Evolutionary conservation across 1,284 basidiomycete species (phyloP), one percentile per base, ranked within the genome.

Genomic region (Apiotrichum mycotoxinovorans): DNA sequence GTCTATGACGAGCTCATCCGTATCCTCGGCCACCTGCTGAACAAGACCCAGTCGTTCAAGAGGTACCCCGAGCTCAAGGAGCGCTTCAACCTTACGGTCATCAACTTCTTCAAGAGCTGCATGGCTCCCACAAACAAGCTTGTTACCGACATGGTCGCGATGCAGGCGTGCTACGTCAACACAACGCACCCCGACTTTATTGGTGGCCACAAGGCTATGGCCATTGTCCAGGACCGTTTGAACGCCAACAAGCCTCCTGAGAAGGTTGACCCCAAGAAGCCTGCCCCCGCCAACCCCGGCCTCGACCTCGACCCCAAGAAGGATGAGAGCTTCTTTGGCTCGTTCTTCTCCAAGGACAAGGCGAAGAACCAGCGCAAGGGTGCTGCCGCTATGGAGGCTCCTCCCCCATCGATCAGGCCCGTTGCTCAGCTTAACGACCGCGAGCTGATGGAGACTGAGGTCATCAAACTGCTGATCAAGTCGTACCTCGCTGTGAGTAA

Each of bases 131-230:
- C 95, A 40, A 93, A 87, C 63, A 98, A 97, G 78, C 84, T 98
- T 44, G 95, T 98, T 10, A 76, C 84, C 17, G 95, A 98, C 71
- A 84, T 98, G 80, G 92, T 98, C 47, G 78, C 88, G 44, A 95
- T 95, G 91, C 93, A 97, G 80, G 89, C 93, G 40, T 93, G 91
- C 75, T 97, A 97, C 75, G 87, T 98, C 70, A 98, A 98, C 80
- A 97, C 94, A n/a, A 97, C 93, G 2, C 95, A 98, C 75, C 95
- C 95, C 2, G 95, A 98, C 79, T 98, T 98, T 80, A 83, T 98
- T 73, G 90, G 86, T 63, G 96, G 95, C 37, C 95, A 98, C 80
- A 92, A 88, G 84, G 95, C 96, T 5, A 93, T 97, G 85, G 80
- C 88, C 4, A 85, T 97, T 57, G 89, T 98, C 30, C 86, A 81